Conservation (phyloP, 2,329 filamentous ascomycete species). For the Kalmusia sp. region DNA sequence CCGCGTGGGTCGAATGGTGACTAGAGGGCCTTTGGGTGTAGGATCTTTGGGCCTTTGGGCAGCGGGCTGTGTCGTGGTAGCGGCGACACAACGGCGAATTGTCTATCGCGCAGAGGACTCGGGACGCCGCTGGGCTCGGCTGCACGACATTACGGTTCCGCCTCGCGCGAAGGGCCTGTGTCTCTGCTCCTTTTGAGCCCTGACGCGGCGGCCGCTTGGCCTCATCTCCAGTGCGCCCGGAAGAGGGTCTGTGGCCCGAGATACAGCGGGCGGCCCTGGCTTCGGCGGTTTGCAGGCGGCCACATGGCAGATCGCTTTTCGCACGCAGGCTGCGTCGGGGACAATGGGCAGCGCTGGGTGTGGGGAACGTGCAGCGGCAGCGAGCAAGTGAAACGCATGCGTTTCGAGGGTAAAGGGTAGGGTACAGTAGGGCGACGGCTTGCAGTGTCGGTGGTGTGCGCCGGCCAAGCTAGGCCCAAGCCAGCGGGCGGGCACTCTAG, state of each 20-base stretch:
- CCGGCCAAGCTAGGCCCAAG: constrained; percentile 9
- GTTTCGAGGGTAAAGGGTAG: constrained; percentile 9
- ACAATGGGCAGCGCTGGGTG: not conserved
- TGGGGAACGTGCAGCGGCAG: constrained; percentile 2
- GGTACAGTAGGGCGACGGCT: not conserved
- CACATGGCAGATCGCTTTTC: constrained; percentile 7
- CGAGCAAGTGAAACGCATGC: constrained; percentile 6
- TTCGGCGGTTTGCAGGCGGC: not conserved
- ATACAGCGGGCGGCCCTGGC: not conserved
- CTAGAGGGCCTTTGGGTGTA: not conserved
- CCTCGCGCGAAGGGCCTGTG: not conserved
- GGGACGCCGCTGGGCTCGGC: not conserved
- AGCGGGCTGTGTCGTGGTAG: constrained; percentile 2
- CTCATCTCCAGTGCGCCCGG: constrained; percentile 10
- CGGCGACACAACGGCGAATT: constrained; percentile 7
- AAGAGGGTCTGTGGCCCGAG: not conserved
- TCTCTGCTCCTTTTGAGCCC: not conserved
- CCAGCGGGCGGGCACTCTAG: not conserved
- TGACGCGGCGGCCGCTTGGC: constrained; percentile 10
- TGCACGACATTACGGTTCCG: not conserved
- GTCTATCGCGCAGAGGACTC: not conserved
- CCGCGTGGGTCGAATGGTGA: not conserved
- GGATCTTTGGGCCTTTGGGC: too few relatives aligned
- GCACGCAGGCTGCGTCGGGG: not conserved
- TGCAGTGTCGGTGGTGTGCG: not conserved